These are phyloP conservation scores for Fusarium sp. DNA, from an alignment of 2,329 filamentous ascomycete species.

Conservation along the genomic window DNA sequence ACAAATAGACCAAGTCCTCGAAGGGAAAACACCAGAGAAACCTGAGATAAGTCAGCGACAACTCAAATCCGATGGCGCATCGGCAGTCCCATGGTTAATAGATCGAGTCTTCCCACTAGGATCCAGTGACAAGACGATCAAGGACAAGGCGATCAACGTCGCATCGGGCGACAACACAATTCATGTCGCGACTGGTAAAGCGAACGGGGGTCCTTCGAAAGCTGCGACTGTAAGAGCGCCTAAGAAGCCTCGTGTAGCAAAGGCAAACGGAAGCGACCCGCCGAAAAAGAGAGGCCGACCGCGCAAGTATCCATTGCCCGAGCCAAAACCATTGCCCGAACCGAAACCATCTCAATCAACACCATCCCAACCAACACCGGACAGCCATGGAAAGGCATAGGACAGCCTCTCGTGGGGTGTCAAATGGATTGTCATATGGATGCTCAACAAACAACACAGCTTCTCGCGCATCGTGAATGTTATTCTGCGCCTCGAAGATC, in stretches of 20 bases:
- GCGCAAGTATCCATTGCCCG: background rate
- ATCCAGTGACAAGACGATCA: background rate
- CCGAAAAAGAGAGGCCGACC: background rate
- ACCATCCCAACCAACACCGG: background rate
- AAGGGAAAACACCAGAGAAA: background rate
- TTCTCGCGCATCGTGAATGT: slow-evolving; percentile 35
- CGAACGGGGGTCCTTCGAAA: background rate
- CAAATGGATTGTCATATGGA: slow-evolving; percentile 44
- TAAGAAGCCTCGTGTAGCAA: background rate
- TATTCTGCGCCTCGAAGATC: slow-evolving; percentile 34
- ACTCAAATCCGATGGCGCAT: background rate
- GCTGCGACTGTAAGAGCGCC: background rate
- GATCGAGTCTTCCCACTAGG: background rate
- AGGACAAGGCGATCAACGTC: background rate
- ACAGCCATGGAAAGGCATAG: slow-evolving; percentile 24
- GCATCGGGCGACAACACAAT: background rate
- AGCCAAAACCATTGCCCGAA: too few relatives aligned
- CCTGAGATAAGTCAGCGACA: background rate
- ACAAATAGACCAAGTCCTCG: background rate
- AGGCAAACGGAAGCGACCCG: background rate
- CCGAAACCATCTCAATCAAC: background rate
- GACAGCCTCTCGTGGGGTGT: slow-evolving; percentile 41
- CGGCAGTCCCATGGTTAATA: background rate
- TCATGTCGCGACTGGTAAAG: background rate
- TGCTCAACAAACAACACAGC: slow-evolving; percentile 31